Conservation (phyloP, 1,284 basidiomycete species). For the Melampsora americana region DNA sequence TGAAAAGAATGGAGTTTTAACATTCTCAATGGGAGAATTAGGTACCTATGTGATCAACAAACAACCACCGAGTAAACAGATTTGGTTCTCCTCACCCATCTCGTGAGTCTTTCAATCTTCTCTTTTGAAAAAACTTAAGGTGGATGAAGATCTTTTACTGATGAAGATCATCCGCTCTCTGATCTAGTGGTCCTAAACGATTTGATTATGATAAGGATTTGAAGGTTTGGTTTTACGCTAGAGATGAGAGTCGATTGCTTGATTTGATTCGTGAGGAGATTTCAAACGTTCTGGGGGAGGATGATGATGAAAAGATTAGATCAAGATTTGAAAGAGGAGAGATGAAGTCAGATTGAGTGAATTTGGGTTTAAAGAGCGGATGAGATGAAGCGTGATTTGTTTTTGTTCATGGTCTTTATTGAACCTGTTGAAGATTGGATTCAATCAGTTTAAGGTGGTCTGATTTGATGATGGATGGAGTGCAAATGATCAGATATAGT, state of each 20-base stretch:
- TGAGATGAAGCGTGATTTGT: too few species aligned
- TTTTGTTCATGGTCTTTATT: too few species aligned
- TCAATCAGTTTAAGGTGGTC: too few species aligned
- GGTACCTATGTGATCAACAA: conserved; percentile 42
- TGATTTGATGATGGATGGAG: too few species aligned
- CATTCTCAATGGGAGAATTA: conserved; percentile 19
- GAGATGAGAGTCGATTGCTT: conserved; percentile 22
- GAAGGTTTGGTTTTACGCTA: conserved; percentile 28
- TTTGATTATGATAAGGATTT: conserved; percentile 37
- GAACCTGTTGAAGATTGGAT: too few species aligned
- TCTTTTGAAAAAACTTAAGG: background rate
- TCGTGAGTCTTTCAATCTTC: conserved; percentile 18
- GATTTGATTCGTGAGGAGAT: conserved; percentile 23
- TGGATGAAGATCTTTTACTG: background rate
- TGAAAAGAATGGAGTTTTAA: conserved; percentile 38
- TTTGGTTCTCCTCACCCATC: conserved; percentile 41
- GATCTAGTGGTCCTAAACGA: conserved; percentile 39
- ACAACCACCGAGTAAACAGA: conserved; percentile 42
- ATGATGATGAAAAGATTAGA: conserved; percentile 8
- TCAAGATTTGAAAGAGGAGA: background rate
- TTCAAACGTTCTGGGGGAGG: conserved; percentile 7
- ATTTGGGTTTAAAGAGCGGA: too few species aligned
- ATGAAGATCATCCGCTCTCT: background rate
- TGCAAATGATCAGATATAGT: too few species aligned
- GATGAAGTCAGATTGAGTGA: background rate